A percentile compares a stretch with the other conserved stretches of the same genome.
Evolutionary conservation across 768 basidiomycete species (phyloP).

Genomic region (Serendipita sp.): DNA sequence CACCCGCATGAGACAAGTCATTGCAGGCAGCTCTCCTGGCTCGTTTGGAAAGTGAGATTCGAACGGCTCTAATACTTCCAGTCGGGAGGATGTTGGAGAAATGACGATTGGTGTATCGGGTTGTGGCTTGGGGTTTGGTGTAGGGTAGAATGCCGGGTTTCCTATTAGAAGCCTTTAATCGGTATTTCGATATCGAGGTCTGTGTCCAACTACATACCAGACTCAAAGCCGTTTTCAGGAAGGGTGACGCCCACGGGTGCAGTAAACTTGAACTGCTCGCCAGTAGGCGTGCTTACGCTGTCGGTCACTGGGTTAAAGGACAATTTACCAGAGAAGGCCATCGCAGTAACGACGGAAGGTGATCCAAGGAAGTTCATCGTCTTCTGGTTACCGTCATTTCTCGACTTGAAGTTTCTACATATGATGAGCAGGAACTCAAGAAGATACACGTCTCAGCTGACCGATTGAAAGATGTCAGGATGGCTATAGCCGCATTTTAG

Average conservation of each 20-base stretch:
- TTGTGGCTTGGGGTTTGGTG: conserved; percentile 52
- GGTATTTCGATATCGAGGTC: neutral
- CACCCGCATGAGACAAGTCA: conserved; percentile 80
- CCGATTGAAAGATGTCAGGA: conserved; percentile 93
- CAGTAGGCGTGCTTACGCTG: conserved; percentile 45
- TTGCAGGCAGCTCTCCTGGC: conserved; percentile 55
- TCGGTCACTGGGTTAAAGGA: conserved; percentile 90
- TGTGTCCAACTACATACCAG: conserved; percentile 26
- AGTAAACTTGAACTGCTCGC: conserved; percentile 65
- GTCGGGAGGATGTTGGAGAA: conserved; percentile 56
- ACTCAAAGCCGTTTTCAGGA: conserved; percentile 65
- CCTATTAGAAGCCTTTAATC: conserved; percentile 13
- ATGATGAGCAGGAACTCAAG: neutral
- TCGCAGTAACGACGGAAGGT: conserved; percentile 91
- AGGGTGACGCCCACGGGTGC: conserved; percentile 76
- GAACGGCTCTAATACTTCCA: conserved; percentile 82
- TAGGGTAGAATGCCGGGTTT: conserved; percentile 57
- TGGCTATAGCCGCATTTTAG: conserved; percentile 68
- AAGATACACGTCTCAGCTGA: conserved; percentile 14
- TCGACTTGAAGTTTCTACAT: conserved; percentile 65
- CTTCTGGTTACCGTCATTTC: conserved; percentile 86
- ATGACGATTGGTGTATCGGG: conserved; percentile 68
- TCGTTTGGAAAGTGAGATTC: conserved; percentile 45
- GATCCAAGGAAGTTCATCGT: conserved; percentile 99
- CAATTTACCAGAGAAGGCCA: conserved; percentile 87